Base-by-base conservation (phyloP, 108 stramenopile genomes). In the Parietichytrium sp. region DNA sequence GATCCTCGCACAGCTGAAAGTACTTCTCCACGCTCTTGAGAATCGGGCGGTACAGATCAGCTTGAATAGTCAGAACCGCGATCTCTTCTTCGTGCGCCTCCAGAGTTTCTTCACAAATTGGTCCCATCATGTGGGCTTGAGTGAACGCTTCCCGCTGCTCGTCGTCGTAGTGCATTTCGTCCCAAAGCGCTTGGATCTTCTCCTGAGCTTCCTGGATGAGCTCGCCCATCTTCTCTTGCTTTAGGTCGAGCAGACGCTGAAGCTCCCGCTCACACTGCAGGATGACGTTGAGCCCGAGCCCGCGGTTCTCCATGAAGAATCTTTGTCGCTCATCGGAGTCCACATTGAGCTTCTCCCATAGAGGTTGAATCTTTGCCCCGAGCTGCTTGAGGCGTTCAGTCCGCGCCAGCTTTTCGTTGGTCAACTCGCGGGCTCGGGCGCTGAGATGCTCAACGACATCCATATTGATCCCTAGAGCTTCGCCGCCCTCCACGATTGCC, bases 371-470 rank as follows among this genome's bases (percentile, higher is more conserved):
- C 61, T 72, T 33, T 16, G 61, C 36, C 6, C 61, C 61, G 13
- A 72, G 61, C 61, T 72, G 61, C 61, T 72, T 72, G 61, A 72
- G 61, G 33, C 61, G 61, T 25, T 72, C 61, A 6, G 61, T 72
- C 15, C 61, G 61, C 33, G 61, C 36, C 38, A 72, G 36, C 61
- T 72, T 72, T 27, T 72, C 61, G 4, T 72, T 42, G 10, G 61
- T 72, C 3, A 72, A 42, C 42, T 72, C 61, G 38, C 61, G 61
- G 33, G 61, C 61, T n/a, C 61, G 61, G 38, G 36, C 38, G 20
- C 61, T 72, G 20, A 72, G 61, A 20, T 45, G 36, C 29, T 33
- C 61, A 15, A 72, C 61, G 23, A 42, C 61, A 42, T 72, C 61
- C 61, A 72, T 72, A 20, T 72, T 42, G 42, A 72, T 72, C 10